Base-by-base conservation (phyloP, 2,329 filamentous ascomycete species). In the Arachnopeziza araneosa region DNA sequence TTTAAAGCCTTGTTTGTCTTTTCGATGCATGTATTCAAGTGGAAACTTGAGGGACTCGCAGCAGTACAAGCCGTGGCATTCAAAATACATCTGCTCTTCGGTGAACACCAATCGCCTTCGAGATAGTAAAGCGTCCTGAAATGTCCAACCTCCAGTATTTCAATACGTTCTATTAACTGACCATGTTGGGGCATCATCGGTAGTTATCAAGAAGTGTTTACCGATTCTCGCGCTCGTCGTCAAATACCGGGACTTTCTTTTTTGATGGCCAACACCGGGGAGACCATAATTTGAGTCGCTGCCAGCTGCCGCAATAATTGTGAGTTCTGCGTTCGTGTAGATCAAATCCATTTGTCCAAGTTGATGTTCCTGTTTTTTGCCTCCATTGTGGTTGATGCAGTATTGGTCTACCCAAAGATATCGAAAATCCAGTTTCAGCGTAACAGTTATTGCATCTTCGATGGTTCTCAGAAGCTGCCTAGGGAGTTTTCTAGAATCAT, bases 81-180 rank as follows among this genome's bases (percentile, higher is more conserved):
- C 59, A 52, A 65, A 71, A 36, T 67, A 71, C 19, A 70, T 56
- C 57, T 72, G 65, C 21, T 70, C 56, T 4, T 71, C 66, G 0
- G 70, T 69, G 58, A 75, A 75, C n/a, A 73, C 65, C 8, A 75
- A 63, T 19, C 69, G 62, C 12, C 72, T 67, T 2, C 59, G 49
- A 14, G 69, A 69, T 2, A 74, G 62, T 1, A 72, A 36, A 6
- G 57, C 69, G 62, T 76, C 74, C 62, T 75, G 72, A 59, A 69
- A 73, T 3, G 73, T 75, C 74, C 73, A 75, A 7, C 67, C 74
- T 64, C 72, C 57, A 3, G 60, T 66, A 1, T 19, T 52, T 66
- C 68, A 70, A 54, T 58, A 57, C n/a, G 57, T 52, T 19, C 22
- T 30, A 48, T 49, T 19, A 55, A 65, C 52, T 50, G 36, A 36